Base-by-base conservation (phyloP, 257 asterid species). In the Parsonsia alboflavescens region DNA sequence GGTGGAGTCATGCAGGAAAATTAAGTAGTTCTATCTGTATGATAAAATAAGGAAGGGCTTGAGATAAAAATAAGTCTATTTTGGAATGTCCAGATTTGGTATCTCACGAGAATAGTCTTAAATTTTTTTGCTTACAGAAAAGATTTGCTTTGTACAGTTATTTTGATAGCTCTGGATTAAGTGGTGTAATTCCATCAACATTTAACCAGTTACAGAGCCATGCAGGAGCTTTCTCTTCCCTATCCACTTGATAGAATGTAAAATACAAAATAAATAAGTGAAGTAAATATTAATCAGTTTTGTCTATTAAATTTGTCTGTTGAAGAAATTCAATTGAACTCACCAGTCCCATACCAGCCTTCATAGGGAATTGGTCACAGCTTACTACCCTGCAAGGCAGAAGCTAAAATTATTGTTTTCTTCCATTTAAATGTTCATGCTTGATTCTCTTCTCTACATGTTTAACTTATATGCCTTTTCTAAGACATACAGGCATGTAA, bases 341-440 rank as follows among this genome's bases (percentile, higher is more conserved):
- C 58, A 90, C 91, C 91, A 0, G 97, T 45, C 81, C 15, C 78
- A 86, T 90, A 85, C 98, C 98, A 0, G 86, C 81, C 74, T 93
- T 93, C 82, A 84, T 93, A 10, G 96, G 96, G 79, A 86, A 52
- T 79, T 93, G 88, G 96, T 45, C 88, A 56, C 56, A 33, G 59
- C 96, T 93, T 46, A 15, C 13, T 46, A 15, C 13, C 63, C 71
- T 93, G 98, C 90, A 84, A 85, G 97, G 73, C 72, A 71, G 75
- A 41, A 65, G 21, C 15, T 71, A 64, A 65, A 69, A 44, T 28
- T 22, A 4, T 50, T 45, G 8, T n/a, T 30, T 13, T 9, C 30
- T 65, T 49, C 24, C n/a, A 13, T 41, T 61, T 54, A 62, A 10
- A 36, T 76, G 57, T 65, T 57, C 66, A 17, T 48, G 33, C 36